Conservation (phyloP, 306 rosid species). For the Calophaca sinica region DNA sequence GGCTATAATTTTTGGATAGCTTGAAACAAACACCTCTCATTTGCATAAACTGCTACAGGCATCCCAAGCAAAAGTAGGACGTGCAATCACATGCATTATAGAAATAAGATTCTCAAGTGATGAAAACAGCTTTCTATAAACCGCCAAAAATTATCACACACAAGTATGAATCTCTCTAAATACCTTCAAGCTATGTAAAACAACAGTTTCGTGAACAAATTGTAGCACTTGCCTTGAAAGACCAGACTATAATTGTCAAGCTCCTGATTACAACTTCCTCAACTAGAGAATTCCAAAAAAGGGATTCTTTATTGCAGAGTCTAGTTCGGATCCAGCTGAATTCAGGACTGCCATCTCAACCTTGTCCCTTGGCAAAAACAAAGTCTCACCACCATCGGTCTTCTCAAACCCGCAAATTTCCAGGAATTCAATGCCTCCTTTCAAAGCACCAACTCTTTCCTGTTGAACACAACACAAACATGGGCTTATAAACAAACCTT, state of each 20-base stretch:
- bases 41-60: neutral
- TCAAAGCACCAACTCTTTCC: constrained; percentile 93
- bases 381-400: constrained; percentile 74
- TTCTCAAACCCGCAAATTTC: constrained; percentile 93
- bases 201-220: constrained; percentile 29
- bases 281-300: constrained; percentile 84
- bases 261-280: constrained; percentile 29
- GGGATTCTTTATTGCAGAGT: constrained; percentile 95
- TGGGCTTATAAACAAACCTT: neutral
- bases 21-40: neutral
- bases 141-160: constrained; percentile 5
- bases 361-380: constrained; percentile 78
- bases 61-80: neutral
- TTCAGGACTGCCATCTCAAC: constrained; percentile 78
- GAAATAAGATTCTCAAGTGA: constrained; percentile 5
- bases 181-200: constrained; percentile 12
- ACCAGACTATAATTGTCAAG: constrained; percentile 35
- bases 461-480: constrained; percentile 47
- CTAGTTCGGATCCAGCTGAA: constrained; percentile 85
- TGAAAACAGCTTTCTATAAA: constrained; percentile 31
- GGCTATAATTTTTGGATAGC: neutral
- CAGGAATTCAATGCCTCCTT: constrained; percentile 86
- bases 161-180: constrained; percentile 4
- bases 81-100: neutral
- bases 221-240: constrained; percentile 15